Evolutionary conservation across 108 stramenopile species (phyloP).

Genomic region (Skeletonema potamos): DNA sequence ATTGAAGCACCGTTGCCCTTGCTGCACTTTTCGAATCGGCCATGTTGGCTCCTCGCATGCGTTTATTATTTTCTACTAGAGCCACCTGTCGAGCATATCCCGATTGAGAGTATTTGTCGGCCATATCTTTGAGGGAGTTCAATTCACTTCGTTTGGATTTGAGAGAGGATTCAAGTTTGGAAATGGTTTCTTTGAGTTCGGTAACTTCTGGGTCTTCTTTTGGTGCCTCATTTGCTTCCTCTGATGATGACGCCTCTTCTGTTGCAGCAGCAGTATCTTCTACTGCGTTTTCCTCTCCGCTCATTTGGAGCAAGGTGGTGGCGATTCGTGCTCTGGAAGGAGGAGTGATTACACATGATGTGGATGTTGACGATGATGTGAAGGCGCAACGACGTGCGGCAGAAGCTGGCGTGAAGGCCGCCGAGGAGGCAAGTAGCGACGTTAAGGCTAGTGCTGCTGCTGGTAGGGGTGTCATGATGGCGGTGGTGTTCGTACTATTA

Average conservation of each 20-base stretch:
- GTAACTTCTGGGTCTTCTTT: conserved; percentile 60
- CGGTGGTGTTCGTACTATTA: background rate
- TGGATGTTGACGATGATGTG: no score
- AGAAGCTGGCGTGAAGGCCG: conserved; percentile 8
- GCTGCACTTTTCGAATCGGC: conserved; percentile 48
- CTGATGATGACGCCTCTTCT: background rate
- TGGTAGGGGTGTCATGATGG: conserved; percentile 16
- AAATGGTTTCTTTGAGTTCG: conserved; percentile 64
- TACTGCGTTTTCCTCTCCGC: conserved; percentile 19
- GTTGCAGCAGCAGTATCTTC: conserved; percentile 8
- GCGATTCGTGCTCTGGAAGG: background rate
- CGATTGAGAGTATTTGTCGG: conserved; percentile 67
- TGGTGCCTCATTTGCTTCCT: conserved; percentile 31
- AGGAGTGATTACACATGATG: background rate
- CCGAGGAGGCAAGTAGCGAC: conserved; percentile 10
- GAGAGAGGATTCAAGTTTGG: conserved; percentile 56
- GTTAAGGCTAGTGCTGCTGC: conserved; percentile 9
- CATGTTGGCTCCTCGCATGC: conserved; percentile 60
- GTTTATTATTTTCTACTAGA: conserved; percentile 75
- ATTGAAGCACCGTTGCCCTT: conserved; percentile 47
- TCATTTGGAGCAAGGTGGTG: conserved; percentile 14
- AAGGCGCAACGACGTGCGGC: background rate
- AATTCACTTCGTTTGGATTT: conserved; percentile 56
- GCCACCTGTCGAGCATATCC: conserved; percentile 86
- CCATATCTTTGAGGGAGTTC: conserved; percentile 42